These are phyloP conservation scores for Exidia glandulosa DNA, from an alignment of 768 basidiomycete species.

Conservation along the genomic window DNA sequence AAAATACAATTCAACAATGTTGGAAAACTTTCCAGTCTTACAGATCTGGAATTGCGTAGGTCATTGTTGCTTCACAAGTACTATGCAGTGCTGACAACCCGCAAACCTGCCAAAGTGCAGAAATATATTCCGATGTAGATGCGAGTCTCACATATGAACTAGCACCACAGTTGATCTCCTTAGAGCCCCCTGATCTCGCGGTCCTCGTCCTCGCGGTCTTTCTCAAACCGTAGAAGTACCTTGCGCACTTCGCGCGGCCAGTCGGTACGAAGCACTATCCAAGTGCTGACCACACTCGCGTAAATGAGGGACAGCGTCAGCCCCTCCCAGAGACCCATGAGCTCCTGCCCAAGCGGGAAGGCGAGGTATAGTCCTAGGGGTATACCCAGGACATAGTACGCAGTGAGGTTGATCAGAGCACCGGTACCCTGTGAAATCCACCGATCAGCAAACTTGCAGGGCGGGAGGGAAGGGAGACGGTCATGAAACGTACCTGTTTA, in stretches of 20 bases:
- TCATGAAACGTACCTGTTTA: slow-evolving; percentile 40
- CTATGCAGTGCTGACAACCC: too few species aligned
- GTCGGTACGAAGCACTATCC: slow-evolving; percentile 46
- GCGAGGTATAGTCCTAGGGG: slow-evolving; percentile 74
- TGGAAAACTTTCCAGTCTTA: too few species aligned
- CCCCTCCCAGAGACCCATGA: slow-evolving; percentile 80
- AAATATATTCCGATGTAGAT: too few species aligned
- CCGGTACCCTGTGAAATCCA: slow-evolving; percentile 22
- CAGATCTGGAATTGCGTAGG: too few species aligned
- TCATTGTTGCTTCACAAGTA: too few species aligned
- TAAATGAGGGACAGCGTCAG: slow-evolving; percentile 58
- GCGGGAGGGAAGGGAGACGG: not conserved
- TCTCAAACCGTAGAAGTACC: slow-evolving; percentile 27
- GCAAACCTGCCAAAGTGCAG: too few species aligned
- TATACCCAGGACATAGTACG: slow-evolving; percentile 77
- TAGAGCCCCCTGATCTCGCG: not conserved
- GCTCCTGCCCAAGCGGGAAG: slow-evolving; percentile 43
- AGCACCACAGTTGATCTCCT: not conserved
- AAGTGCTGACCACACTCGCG: slow-evolving; percentile 41
- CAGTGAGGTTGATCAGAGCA: slow-evolving; percentile 62
- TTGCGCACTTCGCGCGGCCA: slow-evolving; percentile 63
- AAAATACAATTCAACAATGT: too few species aligned
- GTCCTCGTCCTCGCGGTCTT: slow-evolving; percentile 1
- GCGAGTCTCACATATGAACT: too few species aligned
- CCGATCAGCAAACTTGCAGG: not conserved